These are phyloP conservation scores for Leavenworthia alabamica DNA, from an alignment of 345 rosid genomes.

Conservation along the genomic window DNA sequence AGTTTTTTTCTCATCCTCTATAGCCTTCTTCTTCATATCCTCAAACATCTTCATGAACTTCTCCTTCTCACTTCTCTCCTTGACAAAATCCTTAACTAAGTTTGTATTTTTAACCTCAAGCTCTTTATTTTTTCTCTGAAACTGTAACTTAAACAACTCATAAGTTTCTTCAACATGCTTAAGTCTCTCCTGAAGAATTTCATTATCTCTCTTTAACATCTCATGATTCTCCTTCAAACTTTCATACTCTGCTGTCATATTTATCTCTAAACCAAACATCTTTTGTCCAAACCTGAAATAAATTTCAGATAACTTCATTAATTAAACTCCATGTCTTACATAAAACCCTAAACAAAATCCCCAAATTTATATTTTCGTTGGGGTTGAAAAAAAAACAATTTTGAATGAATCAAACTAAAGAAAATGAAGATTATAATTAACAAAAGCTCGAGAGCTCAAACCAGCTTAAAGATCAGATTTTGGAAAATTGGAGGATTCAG, in stretches of 20 bases:
- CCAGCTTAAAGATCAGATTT: background rate
- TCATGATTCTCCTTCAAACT: constrained; percentile 20
- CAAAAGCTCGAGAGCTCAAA: background rate
- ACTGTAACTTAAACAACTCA: background rate
- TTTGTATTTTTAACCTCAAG: background rate
- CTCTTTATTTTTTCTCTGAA: background rate
- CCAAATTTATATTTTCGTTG: background rate
- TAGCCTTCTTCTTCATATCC: background rate
- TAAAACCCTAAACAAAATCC: background rate
- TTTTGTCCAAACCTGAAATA: background rate
- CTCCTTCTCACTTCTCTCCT: background rate
- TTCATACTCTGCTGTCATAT: background rate
- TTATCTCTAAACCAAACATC: background rate
- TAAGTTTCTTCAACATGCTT: background rate
- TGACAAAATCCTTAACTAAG: background rate
- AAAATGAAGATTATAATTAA: background rate
- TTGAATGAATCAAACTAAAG: background rate
- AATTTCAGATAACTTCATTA: background rate
- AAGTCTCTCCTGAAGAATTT: background rate
- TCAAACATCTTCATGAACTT: background rate
- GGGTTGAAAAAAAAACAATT: background rate
- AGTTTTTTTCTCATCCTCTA: background rate
- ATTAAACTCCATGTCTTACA: background rate
- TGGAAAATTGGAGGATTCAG: background rate
- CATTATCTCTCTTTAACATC: background rate